These are phyloP conservation scores for Plasmodium chabaudi DNA, from an alignment of 169 alveolate genomes.

Conservation along the genomic window DNA sequence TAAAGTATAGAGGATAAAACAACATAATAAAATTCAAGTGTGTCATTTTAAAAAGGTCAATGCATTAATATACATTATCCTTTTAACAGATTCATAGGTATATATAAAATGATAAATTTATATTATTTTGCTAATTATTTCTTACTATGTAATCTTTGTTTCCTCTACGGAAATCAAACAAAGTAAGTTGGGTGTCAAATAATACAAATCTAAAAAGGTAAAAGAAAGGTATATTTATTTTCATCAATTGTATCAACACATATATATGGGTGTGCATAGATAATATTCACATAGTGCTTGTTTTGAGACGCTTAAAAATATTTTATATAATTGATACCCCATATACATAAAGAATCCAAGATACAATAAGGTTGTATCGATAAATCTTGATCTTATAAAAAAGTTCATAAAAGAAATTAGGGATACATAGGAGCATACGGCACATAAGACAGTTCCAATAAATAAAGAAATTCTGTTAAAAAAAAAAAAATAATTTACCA, in stretches of 20 bases:
- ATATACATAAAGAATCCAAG: constrained; percentile 75
- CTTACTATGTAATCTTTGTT: constrained; percentile 73
- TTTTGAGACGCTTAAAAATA: background rate
- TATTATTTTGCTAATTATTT: constrained; percentile 1
- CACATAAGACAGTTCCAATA: constrained; percentile 48
- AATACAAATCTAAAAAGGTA: constrained; percentile 48
- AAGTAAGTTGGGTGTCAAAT: constrained; percentile 69
- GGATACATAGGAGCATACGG: constrained; percentile 63
- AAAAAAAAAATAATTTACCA: constrained; percentile 14
- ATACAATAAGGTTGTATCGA: constrained; percentile 58
- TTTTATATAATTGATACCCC: constrained; percentile 38
- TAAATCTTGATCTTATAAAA: constrained; percentile 61
- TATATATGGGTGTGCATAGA: background rate
- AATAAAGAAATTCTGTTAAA: constrained; percentile 55
- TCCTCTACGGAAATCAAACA: constrained; percentile 72
- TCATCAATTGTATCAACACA: background rate
- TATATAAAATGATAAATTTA: constrained; percentile 2
- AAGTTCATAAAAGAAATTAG: constrained; percentile 69
- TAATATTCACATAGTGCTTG: background rate
- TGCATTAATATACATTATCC: background rate
- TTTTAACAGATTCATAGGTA: background rate
- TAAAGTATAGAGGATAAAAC: background rate
- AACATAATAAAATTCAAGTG: background rate
- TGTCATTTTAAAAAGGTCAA: background rate
- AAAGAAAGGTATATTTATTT: background rate